These are phyloP conservation scores for Gloeopeniophorella convolvens DNA, from an alignment of 768 basidiomycete species.

Conservation along the genomic window DNA sequence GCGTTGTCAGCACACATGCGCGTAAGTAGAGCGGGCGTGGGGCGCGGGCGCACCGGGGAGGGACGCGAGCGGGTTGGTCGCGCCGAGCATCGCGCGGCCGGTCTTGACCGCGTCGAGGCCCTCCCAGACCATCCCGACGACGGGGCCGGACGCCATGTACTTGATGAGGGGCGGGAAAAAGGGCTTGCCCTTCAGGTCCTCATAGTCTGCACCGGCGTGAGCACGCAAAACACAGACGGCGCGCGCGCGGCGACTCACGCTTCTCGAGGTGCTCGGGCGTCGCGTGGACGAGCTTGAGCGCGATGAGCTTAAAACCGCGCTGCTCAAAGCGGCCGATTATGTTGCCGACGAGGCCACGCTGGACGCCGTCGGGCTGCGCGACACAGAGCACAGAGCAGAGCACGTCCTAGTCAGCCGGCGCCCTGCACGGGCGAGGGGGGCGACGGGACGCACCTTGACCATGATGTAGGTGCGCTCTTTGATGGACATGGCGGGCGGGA, in stretches of 20 bases:
- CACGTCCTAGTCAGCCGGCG: conserved; percentile 2
- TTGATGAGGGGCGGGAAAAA: conserved; percentile 97
- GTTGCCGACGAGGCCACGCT: conserved; percentile 90
- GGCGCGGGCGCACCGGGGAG: conserved; percentile 54
- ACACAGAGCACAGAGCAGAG: conserved; percentile 3
- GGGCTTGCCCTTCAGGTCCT: conserved; percentile 85
- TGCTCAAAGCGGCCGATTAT: conserved; percentile 96
- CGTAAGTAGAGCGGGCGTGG: background rate
- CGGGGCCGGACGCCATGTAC: conserved; percentile 95
- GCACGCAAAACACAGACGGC: background rate
- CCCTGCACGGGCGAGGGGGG: background rate
- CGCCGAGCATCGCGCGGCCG: conserved; percentile 91
- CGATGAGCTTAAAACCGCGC: conserved; percentile 96
- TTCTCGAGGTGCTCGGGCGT: conserved; percentile 83
- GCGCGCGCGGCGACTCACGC: conserved; percentile 39
- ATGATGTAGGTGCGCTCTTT: conserved; percentile 97
- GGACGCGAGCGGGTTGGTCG: conserved; percentile 93
- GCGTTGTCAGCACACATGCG: conserved; percentile 1
- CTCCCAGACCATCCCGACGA: conserved; percentile 94
- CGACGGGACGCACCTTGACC: conserved; percentile 73
- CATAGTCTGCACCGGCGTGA: conserved; percentile 67
- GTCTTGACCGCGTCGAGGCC: conserved; percentile 93
- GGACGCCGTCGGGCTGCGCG: conserved; percentile 93
- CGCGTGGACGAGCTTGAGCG: conserved; percentile 85
- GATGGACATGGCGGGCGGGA: conserved; percentile 49